These are phyloP conservation scores for Alliaria petiolata DNA, from an alignment of 345 rosid species.

Conservation along the genomic window DNA sequence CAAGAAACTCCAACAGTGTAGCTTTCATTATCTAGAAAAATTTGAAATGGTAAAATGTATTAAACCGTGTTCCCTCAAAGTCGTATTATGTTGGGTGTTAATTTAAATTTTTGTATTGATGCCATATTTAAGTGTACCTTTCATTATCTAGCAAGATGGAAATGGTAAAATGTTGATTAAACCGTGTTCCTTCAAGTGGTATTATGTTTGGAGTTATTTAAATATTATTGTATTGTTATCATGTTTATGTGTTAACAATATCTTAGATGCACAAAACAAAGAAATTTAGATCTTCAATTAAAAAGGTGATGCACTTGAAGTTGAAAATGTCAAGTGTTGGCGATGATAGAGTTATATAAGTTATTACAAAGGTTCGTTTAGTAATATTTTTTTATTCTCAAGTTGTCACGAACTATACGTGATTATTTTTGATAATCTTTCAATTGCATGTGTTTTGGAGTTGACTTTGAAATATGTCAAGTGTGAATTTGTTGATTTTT, in stretches of 20 bases:
- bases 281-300: not conserved
- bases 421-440: not conserved
- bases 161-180: constrained; percentile 5
- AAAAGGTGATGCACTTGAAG: not conserved
- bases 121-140: not conserved
- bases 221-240: not conserved
- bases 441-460: not conserved
- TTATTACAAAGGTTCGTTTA: not conserved
- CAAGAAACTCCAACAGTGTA: not conserved
- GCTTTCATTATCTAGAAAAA: not conserved
- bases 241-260: too few species aligned
- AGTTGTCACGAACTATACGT: not conserved
- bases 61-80: not conserved
- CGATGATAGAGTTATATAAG: not conserved
- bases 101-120: not conserved
- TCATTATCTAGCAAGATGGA: not conserved
- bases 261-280: not conserved
- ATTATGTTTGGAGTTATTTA: not conserved
- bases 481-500: not conserved
- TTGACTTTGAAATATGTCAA: not conserved
- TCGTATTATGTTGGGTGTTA: not conserved
- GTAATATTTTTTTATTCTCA: not conserved
- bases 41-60: not conserved
- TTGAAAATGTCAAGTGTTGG: not conserved
- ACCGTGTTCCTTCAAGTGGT: not conserved